Evolutionary conservation across 2,329 filamentous ascomycete species (phyloP), one percentile per base, ranked within the genome.

Genomic region (Trichoderma brevicompactum): DNA sequence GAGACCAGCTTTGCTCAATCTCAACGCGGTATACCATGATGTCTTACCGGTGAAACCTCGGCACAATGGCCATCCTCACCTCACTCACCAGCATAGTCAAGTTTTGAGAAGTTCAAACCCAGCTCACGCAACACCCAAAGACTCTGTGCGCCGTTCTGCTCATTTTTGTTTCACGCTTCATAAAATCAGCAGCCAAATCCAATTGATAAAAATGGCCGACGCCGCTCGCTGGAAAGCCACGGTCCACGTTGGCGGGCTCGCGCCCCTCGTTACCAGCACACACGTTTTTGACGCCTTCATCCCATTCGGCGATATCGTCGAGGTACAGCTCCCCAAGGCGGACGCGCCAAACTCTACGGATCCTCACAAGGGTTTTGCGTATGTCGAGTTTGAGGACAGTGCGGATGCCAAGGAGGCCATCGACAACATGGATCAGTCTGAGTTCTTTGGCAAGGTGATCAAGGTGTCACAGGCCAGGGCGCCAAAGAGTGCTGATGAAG

Each of bases 351-450:
- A 92, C 68, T 87, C 90, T 7, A 87, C 85, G 54, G 92, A 96
- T 46, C 81, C 88, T 36, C 95, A 99, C 77, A 85, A 94, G 60
- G 95, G 96, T 0, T 99, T 98, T 77, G 95, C 94, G 66, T 98
- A 99, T 76, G 92, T 99, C 58, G 95, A 99, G 75, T 99, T 92
- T 74, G 93, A 97, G 72, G 86, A 92, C 65, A 84, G 88, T 12
- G 87, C 89, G 65, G 95, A 99, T 78, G 94, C 94, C 34, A 89
- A 89, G 73, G 94, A 98, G 79, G 95, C 95, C 58, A 97, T 99
- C 76, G 93, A 98, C 83, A 99, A 99, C 76, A 98, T 99, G 94
- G 92, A 99, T 75, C 93, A 97, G 76, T 91, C 94, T 67, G 94
- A 98, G 79, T 86, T 99, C 52, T 98, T 94, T 75, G 96, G 95